phyloP scores from a whole-genome alignment of 805 yeast species.

The Candida chilensis region DNA sequence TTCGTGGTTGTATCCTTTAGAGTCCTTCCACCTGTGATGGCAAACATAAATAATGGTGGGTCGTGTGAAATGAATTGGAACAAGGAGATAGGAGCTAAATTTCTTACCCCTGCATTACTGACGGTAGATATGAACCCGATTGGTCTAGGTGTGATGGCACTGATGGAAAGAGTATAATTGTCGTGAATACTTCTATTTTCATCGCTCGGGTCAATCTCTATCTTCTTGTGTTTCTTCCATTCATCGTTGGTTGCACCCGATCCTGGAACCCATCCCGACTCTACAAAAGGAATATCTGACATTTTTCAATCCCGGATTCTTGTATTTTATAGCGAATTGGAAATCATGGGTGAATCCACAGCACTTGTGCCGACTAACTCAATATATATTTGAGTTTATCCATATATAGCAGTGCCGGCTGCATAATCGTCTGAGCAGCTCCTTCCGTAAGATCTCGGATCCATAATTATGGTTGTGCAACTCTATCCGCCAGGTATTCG shows the following conservation, averaged over 20 bases:
- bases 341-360: too few relatives aligned
- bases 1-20: slow-evolving; percentile 19
- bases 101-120: slow-evolving; percentile 13
- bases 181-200: slow-evolving; percentile 12
- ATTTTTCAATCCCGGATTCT: too few relatives aligned
- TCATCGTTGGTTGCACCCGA: slow-evolving; percentile 33
- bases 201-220: slow-evolving; percentile 37
- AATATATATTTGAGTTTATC: too few relatives aligned
- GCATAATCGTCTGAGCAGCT: too few relatives aligned
- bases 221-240: slow-evolving; percentile 35
- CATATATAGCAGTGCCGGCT: too few relatives aligned
- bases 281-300: too few relatives aligned
- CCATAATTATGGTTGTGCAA: too few relatives aligned
- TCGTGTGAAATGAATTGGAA: slow-evolving; percentile 18
- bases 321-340: too few relatives aligned
- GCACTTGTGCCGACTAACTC: too few relatives aligned
- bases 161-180: slow-evolving; percentile 18
- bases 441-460: too few relatives aligned
- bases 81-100: slow-evolving; percentile 26
- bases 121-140: slow-evolving; percentile 22
- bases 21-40: slow-evolving; percentile 12
- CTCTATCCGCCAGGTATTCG: too few relatives aligned
- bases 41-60: slow-evolving; percentile 22
- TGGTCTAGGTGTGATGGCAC: slow-evolving; percentile 24
- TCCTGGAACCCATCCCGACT: slow-evolving; percentile 45